These are phyloP conservation scores for Aspergillus chevalieri DNA, from an alignment of 2,329 filamentous ascomycete genomes.

Conservation along the genomic window DNA sequence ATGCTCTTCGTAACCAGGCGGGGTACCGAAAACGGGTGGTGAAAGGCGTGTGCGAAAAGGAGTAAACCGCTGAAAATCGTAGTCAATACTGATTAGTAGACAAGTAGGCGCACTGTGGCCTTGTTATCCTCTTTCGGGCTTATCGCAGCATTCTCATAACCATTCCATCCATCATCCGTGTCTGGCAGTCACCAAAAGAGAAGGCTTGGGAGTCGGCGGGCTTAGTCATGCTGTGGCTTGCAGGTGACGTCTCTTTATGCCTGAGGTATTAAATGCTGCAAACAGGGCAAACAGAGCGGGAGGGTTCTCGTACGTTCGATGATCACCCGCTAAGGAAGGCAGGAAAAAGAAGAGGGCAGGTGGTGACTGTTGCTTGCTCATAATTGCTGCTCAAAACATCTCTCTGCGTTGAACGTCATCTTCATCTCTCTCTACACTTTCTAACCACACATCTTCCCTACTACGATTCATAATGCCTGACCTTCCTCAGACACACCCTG, in stretches of 20 bases:
- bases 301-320: slow-evolving; percentile 5
- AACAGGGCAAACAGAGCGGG: slow-evolving; percentile 29
- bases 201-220: not conserved
- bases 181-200: not conserved
- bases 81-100: not conserved
- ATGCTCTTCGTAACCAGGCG: slow-evolving; percentile 1
- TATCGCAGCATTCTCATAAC: not conserved
- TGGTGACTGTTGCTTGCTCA: slow-evolving; percentile 6
- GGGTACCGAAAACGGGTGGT: not conserved
- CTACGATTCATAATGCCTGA: slow-evolving; percentile 18
- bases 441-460: not conserved
- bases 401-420: slow-evolving; percentile 3
- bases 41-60: not conserved
- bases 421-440: not conserved
- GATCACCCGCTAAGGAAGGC: slow-evolving; percentile 18
- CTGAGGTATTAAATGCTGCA: slow-evolving; percentile 20
- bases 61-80: not conserved
- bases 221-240: slow-evolving; percentile 3
- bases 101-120: not conserved
- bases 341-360: not conserved
- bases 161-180: slow-evolving; percentile 3
- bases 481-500: slow-evolving; percentile 35
- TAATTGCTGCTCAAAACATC: not conserved
- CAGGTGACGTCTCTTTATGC: slow-evolving; percentile 10
- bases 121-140: not conserved